Percentiles rank a stretch among this genome's conserved stretches.
Evolutionary conservation across 257 asterid species (phyloP).

Genomic region (Scutellaria galericulata): DNA sequence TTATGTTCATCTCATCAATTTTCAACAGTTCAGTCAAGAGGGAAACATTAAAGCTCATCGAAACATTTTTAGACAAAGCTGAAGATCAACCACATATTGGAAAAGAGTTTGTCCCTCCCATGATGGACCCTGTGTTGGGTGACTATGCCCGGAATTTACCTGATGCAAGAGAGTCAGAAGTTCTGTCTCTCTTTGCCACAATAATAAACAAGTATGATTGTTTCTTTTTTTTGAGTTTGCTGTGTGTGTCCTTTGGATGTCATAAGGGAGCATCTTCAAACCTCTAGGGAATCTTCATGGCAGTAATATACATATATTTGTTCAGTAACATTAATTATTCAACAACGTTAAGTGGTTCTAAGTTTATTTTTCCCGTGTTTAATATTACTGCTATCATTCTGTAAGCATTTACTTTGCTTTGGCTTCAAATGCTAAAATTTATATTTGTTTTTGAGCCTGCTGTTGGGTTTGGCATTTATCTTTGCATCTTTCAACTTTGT

Average conservation of each 20-base stretch:
- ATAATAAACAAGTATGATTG: slow-evolving; percentile 76
- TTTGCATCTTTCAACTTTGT: slow-evolving; percentile 26
- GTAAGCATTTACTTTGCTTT: neutral
- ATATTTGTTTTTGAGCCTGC: slow-evolving; percentile 22
- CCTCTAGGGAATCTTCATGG: slow-evolving; percentile 2
- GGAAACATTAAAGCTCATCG: slow-evolving; percentile 88
- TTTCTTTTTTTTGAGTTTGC: slow-evolving; percentile 6
- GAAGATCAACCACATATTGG: slow-evolving; percentile 87
- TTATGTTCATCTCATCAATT: slow-evolving; percentile 8
- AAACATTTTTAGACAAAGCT: slow-evolving; percentile 87
- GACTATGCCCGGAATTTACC: slow-evolving; percentile 93
- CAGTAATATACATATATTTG: slow-evolving; percentile 3
- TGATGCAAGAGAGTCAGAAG: slow-evolving; percentile 98
- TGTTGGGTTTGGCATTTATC: slow-evolving; percentile 16
- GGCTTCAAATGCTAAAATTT: neutral
- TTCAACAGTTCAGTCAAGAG: slow-evolving; percentile 84
- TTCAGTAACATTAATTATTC: slow-evolving; percentile 5
- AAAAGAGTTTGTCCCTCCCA: slow-evolving; percentile 82
- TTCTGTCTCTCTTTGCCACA: slow-evolving; percentile 87
- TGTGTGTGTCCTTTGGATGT: slow-evolving; percentile 13
- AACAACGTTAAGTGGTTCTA: slow-evolving; percentile 4
- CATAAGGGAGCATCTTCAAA: neutral
- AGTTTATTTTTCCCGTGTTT: slow-evolving; percentile 14
- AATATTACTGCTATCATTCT: slow-evolving; percentile 14
- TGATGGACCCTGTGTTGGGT: slow-evolving; percentile 92